These are phyloP conservation scores for Debaryomyces prosopidis DNA, from an alignment of 805 yeast genomes.

Conservation along the genomic window DNA sequence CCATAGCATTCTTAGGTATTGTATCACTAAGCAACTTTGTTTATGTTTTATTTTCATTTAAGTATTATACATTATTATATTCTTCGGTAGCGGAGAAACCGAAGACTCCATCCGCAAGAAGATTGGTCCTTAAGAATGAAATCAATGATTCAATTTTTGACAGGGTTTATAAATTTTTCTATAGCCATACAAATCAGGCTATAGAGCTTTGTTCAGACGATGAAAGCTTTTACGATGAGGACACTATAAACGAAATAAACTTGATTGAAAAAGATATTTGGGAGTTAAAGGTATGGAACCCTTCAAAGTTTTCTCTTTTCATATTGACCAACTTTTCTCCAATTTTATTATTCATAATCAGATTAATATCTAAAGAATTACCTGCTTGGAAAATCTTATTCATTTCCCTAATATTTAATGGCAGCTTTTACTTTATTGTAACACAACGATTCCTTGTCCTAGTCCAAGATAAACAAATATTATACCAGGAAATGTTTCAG, in stretches of 20 bases:
- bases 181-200: conserved; percentile 14
- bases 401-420: conserved; percentile 14
- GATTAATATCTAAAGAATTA: conserved; percentile 25
- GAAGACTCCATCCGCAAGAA: conserved; percentile 19
- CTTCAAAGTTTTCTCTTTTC: conserved; percentile 55
- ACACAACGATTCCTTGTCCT: conserved; percentile 45
- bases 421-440: conserved; percentile 39
- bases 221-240: conserved; percentile 21
- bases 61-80: conserved; percentile 34
- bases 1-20: neutral
- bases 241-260: conserved; percentile 12
- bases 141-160: conserved; percentile 1
- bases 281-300: conserved; percentile 67
- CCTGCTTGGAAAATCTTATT: conserved; percentile 16
- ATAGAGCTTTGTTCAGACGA: conserved; percentile 18
- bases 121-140: neutral
- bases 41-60: conserved; percentile 14
- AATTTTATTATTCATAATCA: conserved; percentile 43
- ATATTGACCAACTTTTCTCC: conserved; percentile 63
- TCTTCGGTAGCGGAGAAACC: conserved; percentile 20
- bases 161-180: conserved; percentile 3
- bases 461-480: conserved; percentile 57
- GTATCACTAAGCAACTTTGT: conserved; percentile 1
- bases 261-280: conserved; percentile 42
- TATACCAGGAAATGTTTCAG: conserved; percentile 58